These are phyloP conservation scores for Clavispora santaluciae DNA, from an alignment of 805 yeast genomes.

Conservation along the genomic window DNA sequence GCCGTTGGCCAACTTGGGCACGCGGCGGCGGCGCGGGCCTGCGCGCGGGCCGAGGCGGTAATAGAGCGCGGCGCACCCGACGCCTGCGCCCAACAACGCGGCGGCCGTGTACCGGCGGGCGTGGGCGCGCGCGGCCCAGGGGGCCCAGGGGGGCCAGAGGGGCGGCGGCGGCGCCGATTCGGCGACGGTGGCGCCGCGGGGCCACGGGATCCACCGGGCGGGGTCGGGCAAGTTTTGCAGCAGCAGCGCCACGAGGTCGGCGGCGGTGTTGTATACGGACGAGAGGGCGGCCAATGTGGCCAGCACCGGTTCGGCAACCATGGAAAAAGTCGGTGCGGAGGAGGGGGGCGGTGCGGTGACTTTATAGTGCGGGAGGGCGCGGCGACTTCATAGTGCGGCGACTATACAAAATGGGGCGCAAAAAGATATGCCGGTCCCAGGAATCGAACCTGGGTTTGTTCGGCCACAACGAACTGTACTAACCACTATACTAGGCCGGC, in stretches of 20 bases:
- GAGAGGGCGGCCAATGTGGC: conserved; percentile 30
- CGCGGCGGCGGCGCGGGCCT: conserved; percentile 39
- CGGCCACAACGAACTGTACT: conserved; percentile 50
- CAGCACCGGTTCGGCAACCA: conserved; percentile 45
- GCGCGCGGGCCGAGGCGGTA: neutral
- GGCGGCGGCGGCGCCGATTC: neutral
- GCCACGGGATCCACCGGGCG: conserved; percentile 5
- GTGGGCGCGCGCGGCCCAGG: neutral
- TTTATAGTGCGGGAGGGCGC: neutral
- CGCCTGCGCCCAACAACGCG: neutral
- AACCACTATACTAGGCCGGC: conserved; percentile 49
- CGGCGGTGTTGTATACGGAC: conserved; percentile 17
- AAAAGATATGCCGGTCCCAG: conserved; percentile 43
- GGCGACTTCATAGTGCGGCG: no score
- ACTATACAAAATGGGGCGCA: no score
- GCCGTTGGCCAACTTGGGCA: conserved; percentile 60
- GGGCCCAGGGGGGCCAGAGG: neutral
- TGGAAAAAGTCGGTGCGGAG: conserved; percentile 6
- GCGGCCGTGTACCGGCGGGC: neutral
- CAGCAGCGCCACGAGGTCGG: conserved; percentile 20
- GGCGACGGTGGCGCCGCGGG: neutral
- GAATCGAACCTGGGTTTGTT: conserved; percentile 48
- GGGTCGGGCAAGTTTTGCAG: conserved; percentile 20
- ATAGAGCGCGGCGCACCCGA: neutral
- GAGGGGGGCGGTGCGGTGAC: neutral